phyloP scores from a whole-genome alignment of 2,329 filamentous ascomycete species.

The Pseudocercospora cruenta region DNA sequence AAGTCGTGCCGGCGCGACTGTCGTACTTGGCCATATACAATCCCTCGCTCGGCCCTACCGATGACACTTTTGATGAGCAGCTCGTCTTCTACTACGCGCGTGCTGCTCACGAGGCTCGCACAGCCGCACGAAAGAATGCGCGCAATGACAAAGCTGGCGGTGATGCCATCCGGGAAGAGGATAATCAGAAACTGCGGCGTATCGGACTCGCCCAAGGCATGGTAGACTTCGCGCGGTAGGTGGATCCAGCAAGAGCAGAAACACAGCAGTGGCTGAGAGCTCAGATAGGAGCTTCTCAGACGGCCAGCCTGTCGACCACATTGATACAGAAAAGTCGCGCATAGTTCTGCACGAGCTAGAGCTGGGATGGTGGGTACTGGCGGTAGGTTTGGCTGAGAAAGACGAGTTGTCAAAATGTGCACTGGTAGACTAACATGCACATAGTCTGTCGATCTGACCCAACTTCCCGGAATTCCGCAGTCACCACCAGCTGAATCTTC shows the following conservation, averaged over 20 bases:
- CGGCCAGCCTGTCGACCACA: constrained; percentile 74
- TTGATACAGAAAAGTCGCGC: constrained; percentile 88
- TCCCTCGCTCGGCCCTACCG: constrained; percentile 72
- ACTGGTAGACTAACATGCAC: constrained; percentile 9
- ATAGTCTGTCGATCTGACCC: constrained; percentile 80
- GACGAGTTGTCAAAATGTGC: constrained; percentile 12
- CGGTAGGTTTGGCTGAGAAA: constrained; percentile 60
- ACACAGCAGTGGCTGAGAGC: constrained; percentile 33
- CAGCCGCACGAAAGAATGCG: constrained; percentile 28
- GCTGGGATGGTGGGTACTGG: constrained; percentile 91
- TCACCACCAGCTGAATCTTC: constrained; percentile 34
- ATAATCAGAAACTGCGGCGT: constrained; percentile 85
- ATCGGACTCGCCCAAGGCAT: constrained; percentile 96
- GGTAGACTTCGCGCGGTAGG: constrained; percentile 79
- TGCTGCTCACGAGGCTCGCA: constrained; percentile 35
- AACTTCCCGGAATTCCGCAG: constrained; percentile 58
- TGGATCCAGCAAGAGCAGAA: neutral
- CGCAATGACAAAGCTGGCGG: constrained; percentile 36
- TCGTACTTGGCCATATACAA: constrained; percentile 96
- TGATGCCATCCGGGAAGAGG: constrained; percentile 60
- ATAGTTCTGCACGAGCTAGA: constrained; percentile 88
- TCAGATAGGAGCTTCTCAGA: constrained; percentile 71
- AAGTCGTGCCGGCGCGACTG: constrained; percentile 71
- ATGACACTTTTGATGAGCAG: constrained; percentile 76
- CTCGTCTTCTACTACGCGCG: constrained; percentile 88